Base-by-base conservation (phyloP, 257 asterid species). In the Plantago major region DNA sequence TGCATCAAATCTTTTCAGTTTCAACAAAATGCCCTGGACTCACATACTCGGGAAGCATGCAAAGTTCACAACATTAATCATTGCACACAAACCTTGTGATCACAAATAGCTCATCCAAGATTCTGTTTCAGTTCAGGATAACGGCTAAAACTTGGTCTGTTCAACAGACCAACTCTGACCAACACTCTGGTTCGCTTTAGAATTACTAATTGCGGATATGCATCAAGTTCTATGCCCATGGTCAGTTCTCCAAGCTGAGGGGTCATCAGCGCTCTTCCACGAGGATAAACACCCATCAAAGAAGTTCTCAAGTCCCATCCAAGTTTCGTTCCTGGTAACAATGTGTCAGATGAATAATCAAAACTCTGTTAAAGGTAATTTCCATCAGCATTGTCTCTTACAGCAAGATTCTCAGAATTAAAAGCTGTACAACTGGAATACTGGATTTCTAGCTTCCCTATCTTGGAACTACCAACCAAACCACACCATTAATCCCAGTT, bases 341-440 rank as follows among this genome's bases (percentile, higher is more conserved):
- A 11, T 12, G 19, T 47, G 0, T 47, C 19, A 4, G 18, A 47
- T 47, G 19, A 15, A 47, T 33, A 33, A 33, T 47, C 52, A 47
- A 47, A 47, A 47, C 17, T 15, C 52, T 47, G n/a, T 18, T 0
- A 47, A 7, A 47, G 17, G 18, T n/a, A 47, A 47, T 17, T 60
- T 17, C 54, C 40, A 4, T 60, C 77, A 44, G 26, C 59, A 43
- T 11, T 70, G 53, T 69, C 72, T 51, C 71, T 57, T 9, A 55
- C 22, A 14, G 70, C 67, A 70, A 67, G 74, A 70, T 78, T 68
- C 37, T 73, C 69, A 9, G 78, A 68, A 57, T 71, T 15, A 78
- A 55, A 38, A 71, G 74, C 54, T 71, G 67, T 19, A 73, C 16
- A 22, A 22, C 26, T 22, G 1, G 26, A 22, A 22, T 5, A 63